phyloP scores from a whole-genome alignment of 2,329 filamentous ascomycete genomes.

The Cladosporium sp. region DNA sequence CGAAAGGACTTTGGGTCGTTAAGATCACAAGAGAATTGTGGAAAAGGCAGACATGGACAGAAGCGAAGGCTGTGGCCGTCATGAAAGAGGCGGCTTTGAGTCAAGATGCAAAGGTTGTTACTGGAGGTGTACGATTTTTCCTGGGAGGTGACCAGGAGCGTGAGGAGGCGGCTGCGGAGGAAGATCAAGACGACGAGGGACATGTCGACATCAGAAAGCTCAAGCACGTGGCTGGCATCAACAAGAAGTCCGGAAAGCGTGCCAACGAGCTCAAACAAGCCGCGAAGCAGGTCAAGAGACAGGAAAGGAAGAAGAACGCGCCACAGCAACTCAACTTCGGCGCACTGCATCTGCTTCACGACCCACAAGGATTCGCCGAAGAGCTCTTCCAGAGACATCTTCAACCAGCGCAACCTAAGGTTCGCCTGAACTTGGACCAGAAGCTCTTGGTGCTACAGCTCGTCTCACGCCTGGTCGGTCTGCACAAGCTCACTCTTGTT shows the following conservation, averaged over 20 bases:
- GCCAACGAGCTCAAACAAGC: slow-evolving; percentile 74
- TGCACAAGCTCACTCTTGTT: slow-evolving; percentile 87
- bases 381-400: slow-evolving; percentile 85
- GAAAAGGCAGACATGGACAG: slow-evolving; percentile 94
- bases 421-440: slow-evolving; percentile 79
- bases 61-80: slow-evolving; percentile 90
- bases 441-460: slow-evolving; percentile 87
- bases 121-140: slow-evolving; percentile 88
- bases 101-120: slow-evolving; percentile 87
- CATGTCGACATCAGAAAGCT: slow-evolving; percentile 72
- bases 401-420: slow-evolving; percentile 66
- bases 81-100: slow-evolving; percentile 92
- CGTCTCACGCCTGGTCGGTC: slow-evolving; percentile 81
- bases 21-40: slow-evolving; percentile 93
- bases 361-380: slow-evolving; percentile 92
- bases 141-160: slow-evolving; percentile 92
- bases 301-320: slow-evolving; percentile 81
- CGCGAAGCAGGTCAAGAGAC: slow-evolving; percentile 71
- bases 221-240: slow-evolving; percentile 81
- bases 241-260: slow-evolving; percentile 94
- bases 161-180: slow-evolving; percentile 80
- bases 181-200: slow-evolving; percentile 76
- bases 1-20: slow-evolving; percentile 90
- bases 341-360: slow-evolving; percentile 85
- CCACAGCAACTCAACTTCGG: slow-evolving; percentile 93